These are phyloP conservation scores for Centrapalus pauciflorus DNA, from an alignment of 129 eudicot species.

Conservation along the genomic window DNA sequence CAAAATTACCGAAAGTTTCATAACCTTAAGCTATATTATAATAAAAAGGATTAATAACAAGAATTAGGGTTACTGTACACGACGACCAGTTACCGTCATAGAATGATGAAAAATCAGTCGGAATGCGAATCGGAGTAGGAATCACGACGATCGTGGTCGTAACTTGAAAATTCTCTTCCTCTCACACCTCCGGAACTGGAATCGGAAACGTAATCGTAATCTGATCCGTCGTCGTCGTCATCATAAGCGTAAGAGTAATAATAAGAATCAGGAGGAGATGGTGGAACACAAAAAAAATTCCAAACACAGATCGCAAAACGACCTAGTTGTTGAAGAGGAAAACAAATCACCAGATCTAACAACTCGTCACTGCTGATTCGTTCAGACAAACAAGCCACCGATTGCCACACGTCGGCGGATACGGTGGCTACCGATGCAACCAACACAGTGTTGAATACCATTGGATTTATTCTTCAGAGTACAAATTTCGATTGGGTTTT, in stretches of 20 bases:
- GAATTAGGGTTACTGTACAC: slow-evolving; percentile 25
- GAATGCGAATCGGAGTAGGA: slow-evolving; percentile 43
- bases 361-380: slow-evolving; percentile 34
- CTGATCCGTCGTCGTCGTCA: slow-evolving; percentile 22
- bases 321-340: slow-evolving; percentile 53
- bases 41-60: slow-evolving; percentile 16
- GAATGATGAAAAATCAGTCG: slow-evolving; percentile 17
- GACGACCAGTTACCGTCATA: slow-evolving; percentile 12
- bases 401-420: slow-evolving; percentile 56
- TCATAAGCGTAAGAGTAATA: slow-evolving; percentile 13
- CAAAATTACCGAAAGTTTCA: neutral
- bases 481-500: slow-evolving; percentile 1
- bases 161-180: slow-evolving; percentile 20
- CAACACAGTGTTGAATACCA: slow-evolving; percentile 55
- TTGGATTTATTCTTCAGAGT: slow-evolving; percentile 3
- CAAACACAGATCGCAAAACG: slow-evolving; percentile 44
- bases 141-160: slow-evolving; percentile 16
- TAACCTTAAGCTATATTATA: slow-evolving; percentile 8
- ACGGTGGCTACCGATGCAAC: slow-evolving; percentile 39
- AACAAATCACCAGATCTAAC: slow-evolving; percentile 47
- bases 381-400: slow-evolving; percentile 48
- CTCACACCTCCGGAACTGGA: slow-evolving; percentile 15
- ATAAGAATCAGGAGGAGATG: slow-evolving; percentile 26
- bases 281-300: slow-evolving; percentile 56
- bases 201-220: slow-evolving; percentile 25